Percentiles rank a stretch among this genome's conserved stretches.
phyloP scores from a whole-genome alignment of 1,284 basidiomycete genomes.

The Leccinum pachyderme region DNA sequence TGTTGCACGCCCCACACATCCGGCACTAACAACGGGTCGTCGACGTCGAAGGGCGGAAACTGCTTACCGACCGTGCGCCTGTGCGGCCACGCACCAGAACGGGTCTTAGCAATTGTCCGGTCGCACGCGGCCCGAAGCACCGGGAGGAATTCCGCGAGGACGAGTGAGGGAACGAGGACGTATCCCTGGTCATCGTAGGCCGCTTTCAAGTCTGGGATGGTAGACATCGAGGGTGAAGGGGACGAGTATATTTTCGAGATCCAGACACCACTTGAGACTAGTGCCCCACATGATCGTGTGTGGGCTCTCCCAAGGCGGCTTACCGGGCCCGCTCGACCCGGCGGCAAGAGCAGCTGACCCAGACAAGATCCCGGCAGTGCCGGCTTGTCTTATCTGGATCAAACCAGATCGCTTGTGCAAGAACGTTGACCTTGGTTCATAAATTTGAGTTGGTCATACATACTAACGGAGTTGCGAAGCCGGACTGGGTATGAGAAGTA shows the following conservation, averaged over 20 bases:
- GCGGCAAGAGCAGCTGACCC: neutral
- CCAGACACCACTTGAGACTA: neutral
- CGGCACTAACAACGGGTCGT: constrained; percentile 38
- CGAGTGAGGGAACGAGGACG: constrained; percentile 64
- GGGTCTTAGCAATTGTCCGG: constrained; percentile 53
- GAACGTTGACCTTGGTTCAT: neutral
- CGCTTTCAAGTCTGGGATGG: constrained; percentile 25
- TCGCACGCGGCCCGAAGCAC: constrained; percentile 54
- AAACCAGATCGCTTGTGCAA: neutral
- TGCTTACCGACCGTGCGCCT: constrained; percentile 77
- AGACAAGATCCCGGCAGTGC: neutral
- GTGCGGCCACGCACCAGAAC: constrained; percentile 64
- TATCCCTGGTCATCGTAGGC: constrained; percentile 70
- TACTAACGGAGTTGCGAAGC: neutral
- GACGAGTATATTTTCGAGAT: neutral
- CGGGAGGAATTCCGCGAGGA: constrained; percentile 43
- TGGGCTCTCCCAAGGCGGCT: neutral
- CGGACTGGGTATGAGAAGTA: neutral
- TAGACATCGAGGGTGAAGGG: neutral
- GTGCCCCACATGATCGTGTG: neutral
- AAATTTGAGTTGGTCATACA: neutral
- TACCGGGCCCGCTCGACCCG: neutral
- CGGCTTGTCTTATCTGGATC: neutral
- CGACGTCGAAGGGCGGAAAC: constrained; percentile 70
- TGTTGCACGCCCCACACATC: constrained; percentile 84